phyloP scores from a whole-genome alignment of 2,329 filamentous ascomycete species.

The Colletotrichum destructivum region DNA sequence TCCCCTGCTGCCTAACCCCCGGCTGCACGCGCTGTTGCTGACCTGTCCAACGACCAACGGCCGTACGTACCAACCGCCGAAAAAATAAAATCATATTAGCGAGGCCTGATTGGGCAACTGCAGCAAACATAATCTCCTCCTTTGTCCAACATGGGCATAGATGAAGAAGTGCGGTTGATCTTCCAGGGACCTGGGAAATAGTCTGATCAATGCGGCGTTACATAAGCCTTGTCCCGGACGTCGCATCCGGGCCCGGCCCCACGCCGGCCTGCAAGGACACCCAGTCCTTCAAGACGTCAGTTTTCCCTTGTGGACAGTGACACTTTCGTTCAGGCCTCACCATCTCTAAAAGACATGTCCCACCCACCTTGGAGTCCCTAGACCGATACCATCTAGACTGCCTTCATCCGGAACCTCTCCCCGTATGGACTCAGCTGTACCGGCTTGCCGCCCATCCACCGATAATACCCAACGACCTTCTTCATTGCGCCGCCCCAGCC shows the following conservation, averaged over 20 bases:
- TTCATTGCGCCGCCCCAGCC: constrained; percentile 64
- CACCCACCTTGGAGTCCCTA: background rate
- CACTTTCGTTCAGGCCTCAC: background rate
- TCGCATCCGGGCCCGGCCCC: constrained; percentile 3
- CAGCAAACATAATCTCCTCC: background rate
- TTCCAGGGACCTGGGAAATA: background rate
- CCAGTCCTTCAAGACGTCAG: background rate
- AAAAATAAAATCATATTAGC: background rate
- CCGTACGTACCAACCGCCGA: background rate
- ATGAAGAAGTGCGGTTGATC: background rate
- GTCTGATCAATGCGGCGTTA: background rate
- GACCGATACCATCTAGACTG: constrained; percentile 4
- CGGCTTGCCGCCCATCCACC: constrained; percentile 39
- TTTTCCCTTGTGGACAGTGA: background rate
- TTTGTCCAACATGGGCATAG: background rate
- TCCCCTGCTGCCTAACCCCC: background rate
- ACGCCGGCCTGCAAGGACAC: background rate
- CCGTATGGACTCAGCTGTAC: constrained; percentile 35
- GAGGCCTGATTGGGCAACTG: background rate
- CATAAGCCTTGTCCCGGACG: constrained; percentile 2
- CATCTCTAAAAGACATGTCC: background rate
- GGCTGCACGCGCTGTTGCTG: background rate
- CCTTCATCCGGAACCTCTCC: constrained; percentile 38
- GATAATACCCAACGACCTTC: constrained; percentile 56
- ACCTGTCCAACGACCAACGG: background rate